Evolutionary conservation across 352 stramenopile species (phyloP).

Genomic region (Phytophthora fragariaefolia): DNA sequence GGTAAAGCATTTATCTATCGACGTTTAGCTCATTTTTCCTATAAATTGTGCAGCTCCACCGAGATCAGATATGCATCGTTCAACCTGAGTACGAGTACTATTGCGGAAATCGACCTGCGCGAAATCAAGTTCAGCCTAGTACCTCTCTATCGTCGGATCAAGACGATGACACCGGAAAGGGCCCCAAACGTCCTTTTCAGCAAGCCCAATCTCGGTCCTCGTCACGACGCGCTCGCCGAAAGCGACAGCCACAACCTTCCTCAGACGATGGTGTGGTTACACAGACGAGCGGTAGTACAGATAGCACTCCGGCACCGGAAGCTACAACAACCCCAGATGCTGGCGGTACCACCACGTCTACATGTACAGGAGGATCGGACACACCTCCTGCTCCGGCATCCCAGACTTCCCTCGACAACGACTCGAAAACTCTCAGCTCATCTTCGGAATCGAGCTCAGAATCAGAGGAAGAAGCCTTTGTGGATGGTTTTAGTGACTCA

Average conservation of each 20-base stretch:
- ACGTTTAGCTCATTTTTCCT: not conserved
- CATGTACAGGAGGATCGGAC: conserved; percentile 1
- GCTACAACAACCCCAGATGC: conserved; percentile 1
- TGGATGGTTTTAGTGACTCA: conserved; percentile 80
- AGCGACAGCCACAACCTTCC: conserved; percentile 29
- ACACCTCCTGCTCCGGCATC: conserved; percentile 25
- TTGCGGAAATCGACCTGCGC: conserved; percentile 33
- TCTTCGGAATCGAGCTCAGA: conserved; percentile 83
- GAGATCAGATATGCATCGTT: conserved; percentile 65
- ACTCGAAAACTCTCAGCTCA: conserved; percentile 67
- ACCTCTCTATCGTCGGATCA: conserved; percentile 36
- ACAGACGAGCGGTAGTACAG: conserved; percentile 8
- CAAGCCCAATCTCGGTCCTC: conserved; percentile 35
- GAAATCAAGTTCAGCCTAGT: conserved; percentile 34
- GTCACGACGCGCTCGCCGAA: conserved; percentile 47
- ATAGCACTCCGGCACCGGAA: conserved; percentile 34
- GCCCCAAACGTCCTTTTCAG: conserved; percentile 46
- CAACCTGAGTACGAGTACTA: conserved; percentile 69
- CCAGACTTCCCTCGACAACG: conserved; percentile 45
- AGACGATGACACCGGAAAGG: conserved; percentile 55
- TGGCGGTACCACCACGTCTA: conserved; percentile 2
- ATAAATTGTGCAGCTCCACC: conserved; percentile 54
- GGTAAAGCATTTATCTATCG: not conserved
- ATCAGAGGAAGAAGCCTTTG: conserved; percentile 85
- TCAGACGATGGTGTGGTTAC: conserved; percentile 30